Evolutionary conservation across 1,139 yeast species (phyloP).

Genomic region (Magnusiomyces magnusii): DNA sequence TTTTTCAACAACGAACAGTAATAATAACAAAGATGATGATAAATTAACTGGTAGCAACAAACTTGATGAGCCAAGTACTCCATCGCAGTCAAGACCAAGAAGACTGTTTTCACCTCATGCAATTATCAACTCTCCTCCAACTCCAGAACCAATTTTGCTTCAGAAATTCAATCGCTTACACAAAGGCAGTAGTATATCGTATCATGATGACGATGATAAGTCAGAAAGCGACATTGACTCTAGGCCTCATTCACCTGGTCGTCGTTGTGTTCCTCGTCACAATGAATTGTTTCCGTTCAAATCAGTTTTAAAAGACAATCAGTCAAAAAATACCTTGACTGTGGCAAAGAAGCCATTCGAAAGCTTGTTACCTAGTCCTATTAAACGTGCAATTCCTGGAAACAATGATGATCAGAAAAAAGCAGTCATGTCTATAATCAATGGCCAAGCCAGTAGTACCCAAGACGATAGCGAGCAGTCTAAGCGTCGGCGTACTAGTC

Average conservation of each 20-base stretch:
- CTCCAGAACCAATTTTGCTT: background rate
- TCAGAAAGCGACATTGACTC: constrained; percentile 1
- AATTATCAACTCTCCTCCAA: background rate
- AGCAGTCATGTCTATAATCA: background rate
- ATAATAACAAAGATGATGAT: background rate
- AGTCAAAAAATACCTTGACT: background rate
- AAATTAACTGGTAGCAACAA: too few species aligned
- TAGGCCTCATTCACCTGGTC: constrained; percentile 14
- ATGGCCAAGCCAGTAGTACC: background rate
- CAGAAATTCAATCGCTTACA: background rate
- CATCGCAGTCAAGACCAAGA: background rate
- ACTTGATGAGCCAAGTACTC: background rate
- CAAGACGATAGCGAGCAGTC: background rate
- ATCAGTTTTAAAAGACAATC: constrained; percentile 7
- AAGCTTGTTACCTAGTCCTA: background rate
- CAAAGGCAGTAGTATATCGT: too few species aligned
- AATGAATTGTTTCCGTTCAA: constrained; percentile 8
- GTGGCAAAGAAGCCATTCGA: background rate
- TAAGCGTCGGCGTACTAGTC: background rate
- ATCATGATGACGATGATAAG: background rate
- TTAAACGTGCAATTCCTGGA: background rate
- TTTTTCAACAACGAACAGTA: background rate
- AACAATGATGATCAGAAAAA: background rate
- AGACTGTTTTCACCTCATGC: background rate
- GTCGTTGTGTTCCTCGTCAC: constrained; percentile 15